Base-by-base conservation (phyloP, 83 land plant species). In the Picea abies region DNA sequence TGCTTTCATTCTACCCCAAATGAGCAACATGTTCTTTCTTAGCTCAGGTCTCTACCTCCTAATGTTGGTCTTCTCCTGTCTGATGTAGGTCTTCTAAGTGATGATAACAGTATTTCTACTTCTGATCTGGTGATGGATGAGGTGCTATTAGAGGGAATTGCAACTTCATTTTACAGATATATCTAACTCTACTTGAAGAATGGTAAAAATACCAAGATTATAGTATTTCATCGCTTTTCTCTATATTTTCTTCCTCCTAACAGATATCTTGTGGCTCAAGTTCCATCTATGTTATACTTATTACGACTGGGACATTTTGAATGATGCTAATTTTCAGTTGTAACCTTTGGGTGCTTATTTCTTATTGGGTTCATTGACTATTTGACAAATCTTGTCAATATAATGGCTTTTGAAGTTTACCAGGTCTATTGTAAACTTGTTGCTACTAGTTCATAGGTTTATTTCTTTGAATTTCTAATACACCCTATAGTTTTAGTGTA, bases 1-100 rank as follows among this genome's bases (percentile, higher is more conserved):
- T 68, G 87, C 87, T 87, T 94, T 80, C 91, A 94, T 49, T 90
- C 96, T 61, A 91, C 89, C 44, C 44, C 76, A 49, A 78, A 23
- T 68, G 94, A 88, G 44, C 76, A 72, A 16, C 20, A 23, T 72
- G 76, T 19, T 19, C 12, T 72, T 39, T 41, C 76, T 32, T 11
- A 44, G 49, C 9, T 44, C 1, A 1, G 49, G 49, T 6, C 49
- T 44, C 9, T 44, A 7, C 49, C 49, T 44, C 49, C 7, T 44
- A 44, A 19, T 8, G 56, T 3, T 11, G 76, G 56, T 2, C 6
- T 72, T 72, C 25, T 72, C 8, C 4, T 56, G 6, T 22, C 76
- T 72, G 14, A 72, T 41, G 78, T 32, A 1, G 2, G 60, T 75
- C 78, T 22, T 75, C 26, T 75, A 22, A 15, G 4, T 23, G 23